Conservation (phyloP, 495 filamentous ascomycete species). For the Tuber indicum region DNA sequence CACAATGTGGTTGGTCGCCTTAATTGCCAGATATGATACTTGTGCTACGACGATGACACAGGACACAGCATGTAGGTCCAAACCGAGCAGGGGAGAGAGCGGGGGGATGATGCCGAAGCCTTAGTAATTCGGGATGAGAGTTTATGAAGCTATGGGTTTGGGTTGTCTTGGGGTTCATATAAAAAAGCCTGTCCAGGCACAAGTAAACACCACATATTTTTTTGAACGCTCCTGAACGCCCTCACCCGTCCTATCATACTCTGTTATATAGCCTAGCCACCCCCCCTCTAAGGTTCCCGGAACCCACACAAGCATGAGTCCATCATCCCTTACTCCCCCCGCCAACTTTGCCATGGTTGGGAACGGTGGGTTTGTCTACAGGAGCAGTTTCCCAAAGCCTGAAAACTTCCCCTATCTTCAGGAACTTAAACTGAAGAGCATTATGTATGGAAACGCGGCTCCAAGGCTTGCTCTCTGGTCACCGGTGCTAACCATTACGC, state of each 20-base stretch:
- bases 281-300: background rate
- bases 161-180: background rate
- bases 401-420: slow-evolving; percentile 61
- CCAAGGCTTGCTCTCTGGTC: background rate
- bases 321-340: slow-evolving; percentile 20
- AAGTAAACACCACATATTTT: background rate
- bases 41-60: background rate
- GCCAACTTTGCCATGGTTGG: slow-evolving; percentile 40
- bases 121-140: background rate
- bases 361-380: slow-evolving; percentile 51
- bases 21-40: background rate
- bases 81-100: background rate
- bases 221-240: background rate
- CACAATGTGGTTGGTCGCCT: background rate
- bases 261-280: background rate
- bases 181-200: background rate
- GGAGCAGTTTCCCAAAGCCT: slow-evolving; percentile 64
- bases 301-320: slow-evolving; percentile 34
- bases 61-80: background rate
- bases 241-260: background rate
- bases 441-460: slow-evolving; percentile 54
- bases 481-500: slow-evolving; percentile 25
- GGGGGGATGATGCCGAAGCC: background rate
- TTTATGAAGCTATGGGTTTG: background rate
- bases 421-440: slow-evolving; percentile 60